Base-by-base conservation (phyloP, 2,329 filamentous ascomycete species). In the Salinomyces thailandicus region DNA sequence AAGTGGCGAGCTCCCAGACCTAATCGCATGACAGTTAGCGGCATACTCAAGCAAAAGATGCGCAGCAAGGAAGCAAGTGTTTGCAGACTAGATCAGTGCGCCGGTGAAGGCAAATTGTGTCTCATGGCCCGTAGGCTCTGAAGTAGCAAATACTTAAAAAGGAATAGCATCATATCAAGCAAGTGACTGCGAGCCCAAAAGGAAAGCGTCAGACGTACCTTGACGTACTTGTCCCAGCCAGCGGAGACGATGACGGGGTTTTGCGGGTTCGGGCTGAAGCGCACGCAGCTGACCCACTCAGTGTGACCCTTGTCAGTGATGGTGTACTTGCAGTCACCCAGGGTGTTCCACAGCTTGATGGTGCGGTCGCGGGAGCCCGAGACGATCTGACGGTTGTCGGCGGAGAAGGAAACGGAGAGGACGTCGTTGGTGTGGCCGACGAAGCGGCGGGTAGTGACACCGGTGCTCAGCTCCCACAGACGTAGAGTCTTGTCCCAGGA, bases 301-400 rank as follows among this genome's bases (percentile, higher is more conserved):
- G 85, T 85, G 79, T 98, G 91, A 66, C 91, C 91, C 83, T 98
- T 98, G 67, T 98, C 91, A 71, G 85, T 93, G 77, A 98, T 96
- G 75, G 89, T 98, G 81, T 80, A 98, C 79, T 98, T 98, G 87
- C 91, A 98, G 80, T 98, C 91, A 72, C 91, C 91, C 54, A 98
- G 85, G 59, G 91, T 98, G 79, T 98, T 98, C 91, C 91, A 98
- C 61, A 98, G 81, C 85, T 96, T 98, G 79, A 98, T 96, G 63
- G 84, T 85, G 67, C 86, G 82, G 77, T 98, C 91, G 68, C 91
- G 87, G 51, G 91, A 96, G 55, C 87, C 91, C 54, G 91, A 96
- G 61, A 96, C 91, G 70, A 98, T 96, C 78, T 96, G 91, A 66
- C 91, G 84, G 84, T 96, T 96, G 77, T 98, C 91, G 79, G 91